Percentiles rank a stretch among this genome's conserved stretches.
Conservation (phyloP, 208 protist species). For the Acanthamoeba lenticulata region DNA sequence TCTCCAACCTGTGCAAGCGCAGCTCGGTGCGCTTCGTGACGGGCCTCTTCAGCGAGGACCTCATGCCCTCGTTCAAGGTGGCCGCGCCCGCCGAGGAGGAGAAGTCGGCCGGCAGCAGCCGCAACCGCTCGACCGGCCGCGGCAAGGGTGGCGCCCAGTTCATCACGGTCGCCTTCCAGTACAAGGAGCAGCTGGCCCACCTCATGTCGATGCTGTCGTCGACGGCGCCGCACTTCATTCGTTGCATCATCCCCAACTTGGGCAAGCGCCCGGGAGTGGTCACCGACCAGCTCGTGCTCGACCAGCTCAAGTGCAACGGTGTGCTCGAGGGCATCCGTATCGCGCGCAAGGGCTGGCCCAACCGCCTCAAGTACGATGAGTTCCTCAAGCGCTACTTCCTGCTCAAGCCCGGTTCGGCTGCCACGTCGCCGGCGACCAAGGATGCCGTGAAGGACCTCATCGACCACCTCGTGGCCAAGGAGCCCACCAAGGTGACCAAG, state of each 20-base stretch:
- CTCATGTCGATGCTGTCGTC: conserved; percentile 84
- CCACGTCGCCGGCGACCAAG: conserved; percentile 72
- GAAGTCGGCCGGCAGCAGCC: neutral
- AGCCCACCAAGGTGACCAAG: conserved; percentile 74
- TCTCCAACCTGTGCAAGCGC: conserved; percentile 78
- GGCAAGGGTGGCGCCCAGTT: conserved; percentile 79
- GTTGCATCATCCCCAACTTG: conserved; percentile 90
- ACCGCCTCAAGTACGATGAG: conserved; percentile 86
- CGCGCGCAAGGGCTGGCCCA: conserved; percentile 87
- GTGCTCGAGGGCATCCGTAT: conserved; percentile 90
- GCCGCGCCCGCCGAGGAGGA: conserved; percentile 15
- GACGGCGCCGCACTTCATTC: conserved; percentile 87
- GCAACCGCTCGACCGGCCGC: conserved; percentile 46
- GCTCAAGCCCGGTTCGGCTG: conserved; percentile 15
- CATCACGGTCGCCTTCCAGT: conserved; percentile 82
- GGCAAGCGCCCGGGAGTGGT: conserved; percentile 79
- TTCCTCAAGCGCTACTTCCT: conserved; percentile 86
- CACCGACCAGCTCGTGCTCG: conserved; percentile 80
- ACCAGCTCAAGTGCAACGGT: conserved; percentile 88
- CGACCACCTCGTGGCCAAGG: conserved; percentile 76
- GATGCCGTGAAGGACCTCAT: conserved; percentile 77
- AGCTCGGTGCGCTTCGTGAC: conserved; percentile 74
- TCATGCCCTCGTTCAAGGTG: conserved; percentile 63
- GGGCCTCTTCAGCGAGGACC: conserved; percentile 78
- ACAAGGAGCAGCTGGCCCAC: conserved; percentile 84